Base-by-base conservation (phyloP, 1,139 yeast species). In the Yamadazyma blattariae region DNA sequence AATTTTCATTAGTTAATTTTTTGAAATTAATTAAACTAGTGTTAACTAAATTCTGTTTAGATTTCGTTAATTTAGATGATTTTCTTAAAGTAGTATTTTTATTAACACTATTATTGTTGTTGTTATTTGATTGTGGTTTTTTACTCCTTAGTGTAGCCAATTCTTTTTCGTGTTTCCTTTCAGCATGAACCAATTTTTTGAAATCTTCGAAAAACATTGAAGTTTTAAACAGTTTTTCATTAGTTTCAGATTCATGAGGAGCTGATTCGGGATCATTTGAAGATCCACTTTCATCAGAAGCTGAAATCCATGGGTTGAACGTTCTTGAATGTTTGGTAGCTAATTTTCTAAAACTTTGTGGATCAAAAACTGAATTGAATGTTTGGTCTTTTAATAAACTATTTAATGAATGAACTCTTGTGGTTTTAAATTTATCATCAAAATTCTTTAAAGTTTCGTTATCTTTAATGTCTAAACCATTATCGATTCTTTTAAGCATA, bases 271-370 rank as follows among this genome's bases (percentile, higher is more conserved):
- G 19, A 17, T 17, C 19, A 17, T 17, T 17, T n/a, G 25, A 23
- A n/a, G 14, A 7, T 23, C 4, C 13, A n/a, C 25, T 12, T 5
- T 23, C 25, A 11, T 11, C 5, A n/a, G 14, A 5, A 7, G 32
- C 22, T 3, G 25, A 24, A 12, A 25, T 33, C 51, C 52, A 41
- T 9, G 47, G 43, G 16, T 42, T 46, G n/a, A 52, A 39, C 5
- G 46, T 40, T 28, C 42, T 47, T 5, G 59, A 46, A 25, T 53
- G 48, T 2, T 47, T 52, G 30, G 39, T 52, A 1, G 59, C 55
- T 2, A 55, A 21, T 28, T 44, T 46, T 38, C 47, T 50, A 15
- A 55, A 35, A 2, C 57, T 27, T 3, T 19, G 22, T 4, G 29
- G n/a, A 21, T 40, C 40, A 20, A 25, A 28, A 5, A 16, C 35